phyloP scores from a whole-genome alignment of 2,329 filamentous ascomycete genomes.

The Colletotrichum sp. region DNA sequence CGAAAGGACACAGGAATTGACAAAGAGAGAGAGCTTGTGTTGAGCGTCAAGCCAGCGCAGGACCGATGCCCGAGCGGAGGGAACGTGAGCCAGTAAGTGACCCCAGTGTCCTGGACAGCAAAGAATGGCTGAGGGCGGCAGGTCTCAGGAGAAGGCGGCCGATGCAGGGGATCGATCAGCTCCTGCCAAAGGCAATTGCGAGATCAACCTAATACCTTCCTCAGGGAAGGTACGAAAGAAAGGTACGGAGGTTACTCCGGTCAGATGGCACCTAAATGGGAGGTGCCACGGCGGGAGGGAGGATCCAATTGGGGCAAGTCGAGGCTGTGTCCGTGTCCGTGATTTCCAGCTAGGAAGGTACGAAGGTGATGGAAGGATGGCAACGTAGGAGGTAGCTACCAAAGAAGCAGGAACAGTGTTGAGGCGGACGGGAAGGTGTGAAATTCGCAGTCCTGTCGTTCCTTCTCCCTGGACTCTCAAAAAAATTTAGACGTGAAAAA shows the following conservation, averaged over 20 bases:
- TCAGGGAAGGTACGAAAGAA: background rate
- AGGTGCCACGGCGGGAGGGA: background rate
- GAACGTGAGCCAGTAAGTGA: slow-evolving; percentile 3
- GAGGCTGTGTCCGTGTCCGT: background rate
- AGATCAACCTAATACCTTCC: background rate
- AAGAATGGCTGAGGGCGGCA: background rate
- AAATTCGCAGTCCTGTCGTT: background rate
- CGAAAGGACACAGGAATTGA: background rate
- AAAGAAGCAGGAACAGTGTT: background rate
- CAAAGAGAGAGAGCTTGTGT: background rate
- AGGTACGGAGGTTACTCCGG: background rate
- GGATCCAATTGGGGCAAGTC: background rate
- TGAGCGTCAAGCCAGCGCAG: slow-evolving; percentile 2
- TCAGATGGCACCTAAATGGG: background rate
- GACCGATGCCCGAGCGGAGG: slow-evolving; percentile 5
- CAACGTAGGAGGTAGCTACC: background rate
- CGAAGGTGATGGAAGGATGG: background rate
- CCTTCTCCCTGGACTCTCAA: background rate
- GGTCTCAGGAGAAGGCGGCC: background rate
- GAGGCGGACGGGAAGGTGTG: background rate
- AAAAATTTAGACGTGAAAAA: background rate
- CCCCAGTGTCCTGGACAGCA: background rate
- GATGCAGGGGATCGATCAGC: background rate
- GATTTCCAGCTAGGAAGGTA: background rate
- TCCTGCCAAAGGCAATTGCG: background rate